These are phyloP conservation scores for Boletus huronensis DNA, from an alignment of 768 basidiomycete genomes.

Conservation along the genomic window DNA sequence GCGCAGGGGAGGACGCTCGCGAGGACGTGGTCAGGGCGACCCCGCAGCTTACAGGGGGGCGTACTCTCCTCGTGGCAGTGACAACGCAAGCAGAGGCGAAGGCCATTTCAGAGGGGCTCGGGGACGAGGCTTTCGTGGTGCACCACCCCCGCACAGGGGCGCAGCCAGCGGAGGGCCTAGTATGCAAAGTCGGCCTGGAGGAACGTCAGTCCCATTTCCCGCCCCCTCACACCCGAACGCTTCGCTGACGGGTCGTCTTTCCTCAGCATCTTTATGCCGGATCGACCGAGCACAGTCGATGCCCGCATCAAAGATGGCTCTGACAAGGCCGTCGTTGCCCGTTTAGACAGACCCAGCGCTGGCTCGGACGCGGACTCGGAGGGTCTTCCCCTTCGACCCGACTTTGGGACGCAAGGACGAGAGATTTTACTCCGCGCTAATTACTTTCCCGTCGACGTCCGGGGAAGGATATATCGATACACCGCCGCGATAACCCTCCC, in stretches of 20 bases:
- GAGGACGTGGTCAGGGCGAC: slow-evolving; percentile 2
- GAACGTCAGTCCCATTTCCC: slow-evolving; percentile 16
- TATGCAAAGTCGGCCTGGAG: slow-evolving; percentile 12
- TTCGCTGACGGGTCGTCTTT: background rate
- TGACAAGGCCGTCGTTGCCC: slow-evolving; percentile 36
- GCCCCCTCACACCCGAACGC: background rate
- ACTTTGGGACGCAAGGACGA: slow-evolving; percentile 40
- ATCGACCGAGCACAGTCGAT: slow-evolving; percentile 44
- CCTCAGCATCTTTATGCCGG: slow-evolving; percentile 32
- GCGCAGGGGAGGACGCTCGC: slow-evolving; percentile 21
- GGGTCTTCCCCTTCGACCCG: slow-evolving; percentile 43
- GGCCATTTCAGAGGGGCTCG: background rate
- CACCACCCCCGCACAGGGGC: slow-evolving; percentile 11
- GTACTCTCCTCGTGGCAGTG: background rate
- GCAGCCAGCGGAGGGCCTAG: slow-evolving; percentile 1
- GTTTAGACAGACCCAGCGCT: slow-evolving; percentile 24
- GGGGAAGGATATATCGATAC: slow-evolving; percentile 41
- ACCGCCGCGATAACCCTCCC: slow-evolving; percentile 29
- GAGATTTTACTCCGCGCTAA: slow-evolving; percentile 45
- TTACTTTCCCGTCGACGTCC: slow-evolving; percentile 43
- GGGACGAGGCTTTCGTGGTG: background rate
- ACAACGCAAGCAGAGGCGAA: slow-evolving; percentile 23
- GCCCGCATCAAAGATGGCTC: slow-evolving; percentile 46
- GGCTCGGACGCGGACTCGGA: background rate
- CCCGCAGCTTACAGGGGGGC: background rate